Evolutionary conservation across 164 flowering plant genomes (phyloP).

Genomic region (Protea cynaroides): DNA sequence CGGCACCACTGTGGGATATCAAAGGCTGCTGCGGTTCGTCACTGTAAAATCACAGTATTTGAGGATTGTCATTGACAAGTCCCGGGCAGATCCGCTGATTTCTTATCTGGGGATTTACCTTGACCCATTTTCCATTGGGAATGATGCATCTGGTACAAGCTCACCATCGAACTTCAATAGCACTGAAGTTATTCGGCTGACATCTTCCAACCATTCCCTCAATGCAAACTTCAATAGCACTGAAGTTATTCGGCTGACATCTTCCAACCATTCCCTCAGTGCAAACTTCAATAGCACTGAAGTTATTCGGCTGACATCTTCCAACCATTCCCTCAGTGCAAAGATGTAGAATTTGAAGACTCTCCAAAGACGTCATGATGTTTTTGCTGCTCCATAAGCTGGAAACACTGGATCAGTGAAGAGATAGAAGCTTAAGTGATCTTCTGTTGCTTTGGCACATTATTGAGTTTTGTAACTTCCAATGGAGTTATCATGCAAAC

Average conservation of each 20-base stretch:
- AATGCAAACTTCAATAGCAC: slow-evolving; percentile 23
- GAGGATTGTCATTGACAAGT: slow-evolving; percentile 56
- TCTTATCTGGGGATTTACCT: slow-evolving; percentile 56
- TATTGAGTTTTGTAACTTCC: too few relatives aligned
- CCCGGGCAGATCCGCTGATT: slow-evolving; percentile 72
- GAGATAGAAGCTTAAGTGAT: too few relatives aligned
- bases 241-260: slow-evolving; percentile 27
- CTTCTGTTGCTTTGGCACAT: too few relatives aligned
- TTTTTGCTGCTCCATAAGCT: too few relatives aligned
- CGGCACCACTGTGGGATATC: slow-evolving; percentile 84
- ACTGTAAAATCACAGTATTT: slow-evolving; percentile 35
- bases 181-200: slow-evolving; percentile 31
- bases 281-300: slow-evolving; percentile 24
- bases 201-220: slow-evolving; percentile 14
- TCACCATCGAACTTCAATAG: slow-evolving; percentile 19
- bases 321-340: slow-evolving; percentile 20
- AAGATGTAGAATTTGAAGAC: slow-evolving; percentile 3
- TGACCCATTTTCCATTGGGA: slow-evolving; percentile 42
- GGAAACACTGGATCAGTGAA: too few relatives aligned
- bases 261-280: slow-evolving; percentile 15
- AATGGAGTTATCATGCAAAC: too few relatives aligned
- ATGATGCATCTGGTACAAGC: slow-evolving; percentile 10
- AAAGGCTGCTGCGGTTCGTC: slow-evolving; percentile 54
- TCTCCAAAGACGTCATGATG: background rate
- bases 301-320: slow-evolving; percentile 23